Conservation (phyloP, 1,139 yeast species). For the Suhomyces terraborum region DNA sequence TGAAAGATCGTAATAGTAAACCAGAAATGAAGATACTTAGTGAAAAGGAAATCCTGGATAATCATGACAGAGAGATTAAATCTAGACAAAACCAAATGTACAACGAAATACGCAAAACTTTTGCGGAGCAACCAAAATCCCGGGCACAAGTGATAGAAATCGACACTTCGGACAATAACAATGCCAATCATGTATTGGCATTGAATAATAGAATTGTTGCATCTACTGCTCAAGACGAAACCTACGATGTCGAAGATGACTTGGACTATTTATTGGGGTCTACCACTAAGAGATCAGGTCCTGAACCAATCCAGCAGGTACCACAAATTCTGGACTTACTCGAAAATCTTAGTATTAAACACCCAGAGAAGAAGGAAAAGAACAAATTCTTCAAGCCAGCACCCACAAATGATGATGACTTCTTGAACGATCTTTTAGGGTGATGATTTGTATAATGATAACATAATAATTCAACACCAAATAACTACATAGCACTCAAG, state of each 20-base stretch:
- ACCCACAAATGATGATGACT: slow-evolving; percentile 15
- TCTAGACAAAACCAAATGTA: slow-evolving; percentile 33
- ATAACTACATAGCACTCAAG: too few species aligned
- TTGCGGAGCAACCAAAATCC: slow-evolving; percentile 18
- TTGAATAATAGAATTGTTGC: slow-evolving; percentile 29
- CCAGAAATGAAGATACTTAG: slow-evolving; percentile 24
- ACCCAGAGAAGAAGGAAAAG: background rate
- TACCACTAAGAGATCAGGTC: background rate
- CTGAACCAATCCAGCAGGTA: background rate
- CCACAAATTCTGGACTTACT: slow-evolving; percentile 6
- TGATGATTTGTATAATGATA: too few species aligned
- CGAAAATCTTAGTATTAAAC: slow-evolving; percentile 3
- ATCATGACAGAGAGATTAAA: slow-evolving; percentile 26
- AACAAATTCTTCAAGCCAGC: background rate
- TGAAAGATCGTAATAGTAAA: slow-evolving; percentile 5
- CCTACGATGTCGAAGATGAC: slow-evolving; percentile 21
- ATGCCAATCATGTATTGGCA: slow-evolving; percentile 27
- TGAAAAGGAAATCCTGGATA: slow-evolving; percentile 32
- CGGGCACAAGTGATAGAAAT: slow-evolving; percentile 37
- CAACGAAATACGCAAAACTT: slow-evolving; percentile 33
- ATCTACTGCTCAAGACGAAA: slow-evolving; percentile 13
- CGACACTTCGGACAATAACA: slow-evolving; percentile 34
- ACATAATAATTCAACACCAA: too few species aligned
- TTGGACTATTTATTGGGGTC: slow-evolving; percentile 21
- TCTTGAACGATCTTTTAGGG: slow-evolving; percentile 23